A percentile compares a stretch with the other conserved stretches of the same genome.
phyloP scores from a whole-genome alignment of 2,329 filamentous ascomycete species.

The Teratosphaeria viscida region DNA sequence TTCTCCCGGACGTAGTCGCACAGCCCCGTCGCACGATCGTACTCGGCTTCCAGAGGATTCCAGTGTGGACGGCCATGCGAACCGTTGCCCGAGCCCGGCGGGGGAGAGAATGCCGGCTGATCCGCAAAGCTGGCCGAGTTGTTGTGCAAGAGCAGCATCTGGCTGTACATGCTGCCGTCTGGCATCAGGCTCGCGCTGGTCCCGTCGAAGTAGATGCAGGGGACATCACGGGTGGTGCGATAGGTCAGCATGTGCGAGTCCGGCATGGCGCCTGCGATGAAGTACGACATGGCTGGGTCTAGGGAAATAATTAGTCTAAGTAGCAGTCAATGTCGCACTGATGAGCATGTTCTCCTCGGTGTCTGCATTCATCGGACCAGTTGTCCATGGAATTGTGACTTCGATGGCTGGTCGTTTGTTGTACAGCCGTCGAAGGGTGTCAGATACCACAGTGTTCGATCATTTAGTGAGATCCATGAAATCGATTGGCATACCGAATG shows the following conservation, averaged over 20 bases:
- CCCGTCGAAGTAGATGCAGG: slow-evolving; percentile 42
- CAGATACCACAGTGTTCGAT: no score
- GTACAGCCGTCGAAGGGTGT: no score
- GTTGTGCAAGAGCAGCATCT: slow-evolving; percentile 43
- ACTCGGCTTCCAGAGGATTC: slow-evolving; percentile 36
- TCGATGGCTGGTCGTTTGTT: no score
- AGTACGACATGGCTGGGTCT: slow-evolving; percentile 45
- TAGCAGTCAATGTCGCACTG: background rate
- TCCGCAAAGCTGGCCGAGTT: slow-evolving; percentile 29
- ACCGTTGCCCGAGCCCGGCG: slow-evolving; percentile 9
- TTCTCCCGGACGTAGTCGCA: slow-evolving; percentile 36
- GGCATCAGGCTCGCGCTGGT: slow-evolving; percentile 40
- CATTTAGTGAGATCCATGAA: no score
- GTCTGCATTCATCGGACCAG: no score
- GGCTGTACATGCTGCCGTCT: slow-evolving; percentile 35
- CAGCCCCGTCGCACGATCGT: slow-evolving; percentile 37
- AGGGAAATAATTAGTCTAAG: background rate
- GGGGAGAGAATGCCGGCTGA: slow-evolving; percentile 3
- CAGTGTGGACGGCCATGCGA: slow-evolving; percentile 9
- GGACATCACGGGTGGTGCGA: slow-evolving; percentile 34
- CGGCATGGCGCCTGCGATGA: slow-evolving; percentile 38
- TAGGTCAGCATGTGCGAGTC: slow-evolving; percentile 40
- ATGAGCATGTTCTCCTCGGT: no score
- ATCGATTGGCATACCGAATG: slow-evolving; percentile 22
- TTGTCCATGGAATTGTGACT: no score